Conservation (phyloP, 208 protist species). For the Trypanosoma cruzi region DNA sequence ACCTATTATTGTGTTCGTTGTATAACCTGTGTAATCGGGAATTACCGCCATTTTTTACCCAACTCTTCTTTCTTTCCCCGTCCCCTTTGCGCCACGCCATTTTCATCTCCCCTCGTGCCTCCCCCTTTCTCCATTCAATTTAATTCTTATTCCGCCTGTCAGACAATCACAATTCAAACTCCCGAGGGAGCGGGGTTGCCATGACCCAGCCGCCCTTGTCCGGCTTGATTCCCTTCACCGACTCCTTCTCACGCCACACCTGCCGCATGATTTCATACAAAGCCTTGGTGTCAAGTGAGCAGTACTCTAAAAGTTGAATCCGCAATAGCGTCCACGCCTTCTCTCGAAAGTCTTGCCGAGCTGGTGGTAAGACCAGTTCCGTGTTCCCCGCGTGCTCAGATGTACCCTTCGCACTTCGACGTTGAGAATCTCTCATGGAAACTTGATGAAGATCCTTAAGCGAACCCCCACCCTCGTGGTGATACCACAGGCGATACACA, state of each 20-base stretch:
- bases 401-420: slow-evolving; percentile 6
- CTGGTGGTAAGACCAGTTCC: slow-evolving; percentile 5
- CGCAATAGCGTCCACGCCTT: slow-evolving; percentile 75
- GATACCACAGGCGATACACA: slow-evolving; percentile 87
- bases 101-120: background rate
- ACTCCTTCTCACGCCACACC: slow-evolving; percentile 67
- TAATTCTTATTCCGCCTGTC: background rate
- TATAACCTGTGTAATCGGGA: background rate
- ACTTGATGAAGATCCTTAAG: slow-evolving; percentile 69
- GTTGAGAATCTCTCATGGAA: slow-evolving; percentile 12
- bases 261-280: slow-evolving; percentile 91
- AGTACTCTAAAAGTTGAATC: slow-evolving; percentile 92
- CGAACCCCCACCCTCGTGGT: slow-evolving; percentile 82
- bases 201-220: slow-evolving; percentile 90
- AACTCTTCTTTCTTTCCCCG: background rate
- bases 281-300: slow-evolving; percentile 85
- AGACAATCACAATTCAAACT: slow-evolving; percentile 34
- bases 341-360: slow-evolving; percentile 57
- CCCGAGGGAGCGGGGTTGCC: slow-evolving; percentile 55
- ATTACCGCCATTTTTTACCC: background rate
- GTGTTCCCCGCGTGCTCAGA: slow-evolving; percentile 1
- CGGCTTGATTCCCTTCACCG: slow-evolving; percentile 35
- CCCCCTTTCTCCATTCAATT: background rate
- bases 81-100: background rate
- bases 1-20: background rate